These are phyloP conservation scores for Monosporascus sp. DNA, from an alignment of 2,329 filamentous ascomycete genomes.

Conservation along the genomic window DNA sequence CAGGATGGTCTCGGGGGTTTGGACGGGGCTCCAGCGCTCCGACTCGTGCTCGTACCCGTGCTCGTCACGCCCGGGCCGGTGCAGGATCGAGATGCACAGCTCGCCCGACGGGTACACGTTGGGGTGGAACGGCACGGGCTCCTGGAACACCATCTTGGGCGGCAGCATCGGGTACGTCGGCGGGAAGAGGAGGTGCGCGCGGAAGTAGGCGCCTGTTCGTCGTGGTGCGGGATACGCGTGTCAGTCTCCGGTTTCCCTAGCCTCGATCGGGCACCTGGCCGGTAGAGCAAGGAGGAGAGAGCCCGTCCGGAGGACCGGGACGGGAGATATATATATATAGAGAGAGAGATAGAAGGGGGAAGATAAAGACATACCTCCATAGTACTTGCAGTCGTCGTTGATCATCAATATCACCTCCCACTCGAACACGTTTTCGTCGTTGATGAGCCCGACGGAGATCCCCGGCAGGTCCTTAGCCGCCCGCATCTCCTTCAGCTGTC, in stretches of 20 bases:
- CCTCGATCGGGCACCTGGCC: neutral
- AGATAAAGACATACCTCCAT: conserved; percentile 62
- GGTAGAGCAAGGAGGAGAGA: neutral
- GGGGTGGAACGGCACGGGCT: conserved; percentile 82
- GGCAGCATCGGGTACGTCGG: conserved; percentile 80
- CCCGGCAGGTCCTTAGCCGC: conserved; percentile 85
- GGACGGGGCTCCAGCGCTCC: conserved; percentile 92
- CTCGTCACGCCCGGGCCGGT: conserved; percentile 89
- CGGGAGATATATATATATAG: too few relatives aligned
- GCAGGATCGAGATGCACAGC: conserved; percentile 95
- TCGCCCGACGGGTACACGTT: conserved; percentile 86
- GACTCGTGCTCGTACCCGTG: conserved; percentile 87
- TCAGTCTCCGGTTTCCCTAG: neutral
- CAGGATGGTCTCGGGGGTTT: conserved; percentile 91
- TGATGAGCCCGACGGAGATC: conserved; percentile 85
- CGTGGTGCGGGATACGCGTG: neutral
- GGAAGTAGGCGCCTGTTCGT: conserved; percentile 78
- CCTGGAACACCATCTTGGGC: conserved; percentile 81
- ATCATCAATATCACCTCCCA: conserved; percentile 99
- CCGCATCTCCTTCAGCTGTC: conserved; percentile 94
- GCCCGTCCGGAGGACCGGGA: neutral
- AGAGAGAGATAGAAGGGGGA: too few relatives aligned
- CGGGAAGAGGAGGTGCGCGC: conserved; percentile 78
- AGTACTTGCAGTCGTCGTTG: conserved; percentile 86
- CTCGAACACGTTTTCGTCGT: conserved; percentile 84